Evolutionary conservation across 306 rosid species (phyloP), one percentile per base, ranked within the genome.

Genomic region (Hippophae rhamnoides): DNA sequence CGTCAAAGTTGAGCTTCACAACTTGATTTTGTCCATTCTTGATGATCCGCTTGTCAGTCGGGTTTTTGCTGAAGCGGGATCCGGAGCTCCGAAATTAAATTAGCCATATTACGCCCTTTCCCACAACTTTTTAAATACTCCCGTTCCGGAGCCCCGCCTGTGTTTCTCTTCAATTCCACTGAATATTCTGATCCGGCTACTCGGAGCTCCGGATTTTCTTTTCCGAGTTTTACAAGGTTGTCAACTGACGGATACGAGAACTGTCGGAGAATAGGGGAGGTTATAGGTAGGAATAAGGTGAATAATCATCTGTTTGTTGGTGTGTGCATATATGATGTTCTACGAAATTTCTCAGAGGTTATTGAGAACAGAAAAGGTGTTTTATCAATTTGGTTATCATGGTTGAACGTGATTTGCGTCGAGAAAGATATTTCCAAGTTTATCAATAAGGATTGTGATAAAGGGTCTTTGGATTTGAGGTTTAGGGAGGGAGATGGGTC

Each of bases 1-100:
- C 10, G 82, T 93, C 8, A 88, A 88, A 23, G 99, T 88, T 7
- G 97, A 88, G 79, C 86, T 93, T 8, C 99, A 82, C 75, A 90
- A 86, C 63, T 79, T 93, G 48, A 69, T 86, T 10, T 26, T 83
- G 2, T 86, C 99, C 8, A 88, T 93, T 13, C 90, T 93, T 12
- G 99, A 93, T 53, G 99, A 93, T 69, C 99, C 99, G 23, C 88
- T 93, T 1, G 97, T 93, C 6, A 93, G 97, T 53, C 85, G 95
- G 72, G 94, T 93, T 5, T 93, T 93, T 54, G 86, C 79, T 0
- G 99, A 93, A 65, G 96, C 97, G 7, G 99, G 99, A 43, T 88
- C n/a, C 86, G 99, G 55, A 93, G 97, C 90, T 74, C 99, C 55
- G 99, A 93, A 47, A 84, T 88, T 45, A 93, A 86, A 67, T 74